Evolutionary conservation across 1,284 basidiomycete species (phyloP).

Genomic region (Earliella scabrosa): DNA sequence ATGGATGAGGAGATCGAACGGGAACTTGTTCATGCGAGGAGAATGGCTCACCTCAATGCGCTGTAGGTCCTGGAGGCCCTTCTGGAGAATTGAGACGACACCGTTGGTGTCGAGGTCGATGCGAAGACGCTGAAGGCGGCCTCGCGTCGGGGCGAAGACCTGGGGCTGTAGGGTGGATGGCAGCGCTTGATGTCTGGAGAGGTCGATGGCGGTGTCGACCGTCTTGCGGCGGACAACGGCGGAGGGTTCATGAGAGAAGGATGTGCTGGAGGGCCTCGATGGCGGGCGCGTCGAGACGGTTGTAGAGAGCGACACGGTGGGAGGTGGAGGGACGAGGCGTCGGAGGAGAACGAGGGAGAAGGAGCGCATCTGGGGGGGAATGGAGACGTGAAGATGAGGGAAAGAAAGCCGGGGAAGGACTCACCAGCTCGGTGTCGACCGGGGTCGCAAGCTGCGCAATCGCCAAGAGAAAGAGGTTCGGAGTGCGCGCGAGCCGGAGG

Average conservation of each 20-base stretch:
- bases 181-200: constrained; percentile 76
- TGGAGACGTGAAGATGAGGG: not conserved
- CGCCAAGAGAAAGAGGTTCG: constrained; percentile 76
- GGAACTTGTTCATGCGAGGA: too few relatives aligned
- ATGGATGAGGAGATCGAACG: not conserved
- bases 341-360: constrained; percentile 83
- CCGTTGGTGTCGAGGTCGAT: constrained; percentile 73
- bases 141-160: constrained; percentile 66
- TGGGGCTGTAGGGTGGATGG: constrained; percentile 72
- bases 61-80: constrained; percentile 64
- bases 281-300: constrained; percentile 69
- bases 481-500: constrained; percentile 74
- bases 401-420: constrained; percentile 32
- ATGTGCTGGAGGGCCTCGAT: constrained; percentile 70
- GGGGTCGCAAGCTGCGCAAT: constrained; percentile 74
- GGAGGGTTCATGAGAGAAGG: constrained; percentile 63
- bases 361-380: constrained; percentile 66
- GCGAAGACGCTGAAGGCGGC: constrained; percentile 66
- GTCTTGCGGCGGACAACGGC: constrained; percentile 65
- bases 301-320: constrained; percentile 59
- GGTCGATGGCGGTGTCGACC: constrained; percentile 73
- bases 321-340: constrained; percentile 53
- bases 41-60: constrained; percentile 64
- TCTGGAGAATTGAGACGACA: constrained; percentile 64
- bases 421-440: constrained; percentile 74